Evolutionary conservation across 148 eudicot genomes (phyloP), one percentile per base, ranked within the genome.

Genomic region (Rhododendron ferrugineum): DNA sequence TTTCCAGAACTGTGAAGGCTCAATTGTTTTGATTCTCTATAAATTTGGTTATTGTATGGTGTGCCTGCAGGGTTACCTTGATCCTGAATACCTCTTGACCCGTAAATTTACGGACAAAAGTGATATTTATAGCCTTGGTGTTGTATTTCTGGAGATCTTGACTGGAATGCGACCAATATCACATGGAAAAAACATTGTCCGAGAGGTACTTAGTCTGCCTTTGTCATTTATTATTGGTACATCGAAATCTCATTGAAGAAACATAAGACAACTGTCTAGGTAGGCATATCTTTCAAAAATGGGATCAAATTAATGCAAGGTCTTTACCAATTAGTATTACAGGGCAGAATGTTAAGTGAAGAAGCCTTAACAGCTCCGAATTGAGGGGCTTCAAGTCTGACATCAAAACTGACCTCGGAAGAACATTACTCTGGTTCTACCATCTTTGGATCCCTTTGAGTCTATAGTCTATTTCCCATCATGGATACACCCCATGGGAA

Each of bases 111-210:
- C 98, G 2, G 98, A 94, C 85, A 95, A 94, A 86, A 95, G 98
- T 37, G 98, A 95, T 68, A 95, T 95, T 44, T 95, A 95, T 85
- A 93, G 98, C 91, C 91, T 95, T 46, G 96, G 98, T 42, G 92
- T 95, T 56, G 98, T 95, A 64, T 92, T 94, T 88, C 89, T 95
- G 84, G 98, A 95, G 90, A 91, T 95, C 86, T 89, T 95, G 79
- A 95, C 97, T 34, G 94, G 95, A 36, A 88, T 89, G 89, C 92
- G 89, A 42, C 96, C 98, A 62, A 95, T 94, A 88, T 89, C 93
- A 36, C 91, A 90, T 78, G 98, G 97, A 49, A 93, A 92, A 89
- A 93, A 95, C 68, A 90, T 94, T 72, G 98, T 95, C 88, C 92
- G 98, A 5, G 98, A 95, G 98, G 98, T 95, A 91, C 28, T 14